Percentiles rank a stretch among this genome's conserved stretches.
Evolutionary conservation across 208 protist genomes (phyloP).

Genomic region (Crithidia expoeki): DNA sequence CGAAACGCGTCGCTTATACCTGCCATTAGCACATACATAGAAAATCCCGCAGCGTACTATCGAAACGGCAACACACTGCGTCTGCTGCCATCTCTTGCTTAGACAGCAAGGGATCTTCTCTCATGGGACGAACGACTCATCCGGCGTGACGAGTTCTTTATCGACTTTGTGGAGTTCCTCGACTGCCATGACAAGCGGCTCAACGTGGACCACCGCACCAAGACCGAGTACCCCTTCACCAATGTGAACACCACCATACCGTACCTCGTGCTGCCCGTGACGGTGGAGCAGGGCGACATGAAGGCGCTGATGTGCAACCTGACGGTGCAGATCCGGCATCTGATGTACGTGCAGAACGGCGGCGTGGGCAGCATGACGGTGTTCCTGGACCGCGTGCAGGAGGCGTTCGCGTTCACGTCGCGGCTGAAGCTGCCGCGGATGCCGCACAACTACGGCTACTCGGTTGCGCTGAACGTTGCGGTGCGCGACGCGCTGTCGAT

Average conservation of each 20-base stretch:
- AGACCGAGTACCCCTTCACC: constrained; percentile 2
- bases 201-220: constrained; percentile 15
- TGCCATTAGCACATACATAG: too few relatives aligned
- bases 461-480: constrained; percentile 27
- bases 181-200: constrained; percentile 6
- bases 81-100: too few relatives aligned
- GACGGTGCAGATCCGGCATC: constrained; percentile 7
- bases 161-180: neutral
- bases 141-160: neutral
- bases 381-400: constrained; percentile 32
- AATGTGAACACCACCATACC: constrained; percentile 2
- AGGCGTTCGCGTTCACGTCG: constrained; percentile 31
- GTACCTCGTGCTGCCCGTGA: constrained; percentile 11
- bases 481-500: constrained; percentile 27
- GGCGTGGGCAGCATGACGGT: neutral
- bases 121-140: constrained; percentile 18
- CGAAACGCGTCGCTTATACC: too few relatives aligned
- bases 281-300: constrained; percentile 22
- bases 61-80: too few relatives aligned
- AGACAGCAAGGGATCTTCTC: too few relatives aligned
- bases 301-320: constrained; percentile 30
- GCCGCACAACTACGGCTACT: constrained; percentile 21
- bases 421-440: constrained; percentile 37
- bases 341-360: constrained; percentile 25
- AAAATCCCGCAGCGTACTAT: too few relatives aligned